phyloP scores from a whole-genome alignment of 345 rosid genomes.

The Microcos paniculata region DNA sequence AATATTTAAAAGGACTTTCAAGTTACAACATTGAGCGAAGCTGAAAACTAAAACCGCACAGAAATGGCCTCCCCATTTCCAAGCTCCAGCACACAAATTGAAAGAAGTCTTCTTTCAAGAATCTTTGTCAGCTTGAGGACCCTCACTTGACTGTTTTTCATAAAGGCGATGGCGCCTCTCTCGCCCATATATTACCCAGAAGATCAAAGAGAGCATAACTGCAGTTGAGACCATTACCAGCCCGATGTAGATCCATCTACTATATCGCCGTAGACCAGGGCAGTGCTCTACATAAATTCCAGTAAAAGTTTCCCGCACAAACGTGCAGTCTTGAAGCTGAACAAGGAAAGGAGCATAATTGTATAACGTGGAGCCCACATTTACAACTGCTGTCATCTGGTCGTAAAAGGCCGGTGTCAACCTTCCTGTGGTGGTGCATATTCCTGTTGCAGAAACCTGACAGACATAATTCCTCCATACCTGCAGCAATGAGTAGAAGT shows the following conservation, averaged over 20 bases:
- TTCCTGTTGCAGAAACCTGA: slow-evolving; percentile 63
- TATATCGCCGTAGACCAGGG: slow-evolving; percentile 59
- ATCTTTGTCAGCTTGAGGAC: slow-evolving; percentile 20
- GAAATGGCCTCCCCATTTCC: not conserved
- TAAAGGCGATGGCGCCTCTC: slow-evolving; percentile 52
- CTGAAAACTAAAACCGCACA: not conserved
- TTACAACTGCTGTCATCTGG: slow-evolving; percentile 68
- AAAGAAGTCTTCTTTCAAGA: slow-evolving; percentile 8
- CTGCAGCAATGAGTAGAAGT: slow-evolving; percentile 32
- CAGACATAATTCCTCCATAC: slow-evolving; percentile 74
- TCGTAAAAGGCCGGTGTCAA: slow-evolving; percentile 63
- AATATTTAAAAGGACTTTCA: not conserved
- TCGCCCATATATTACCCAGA: slow-evolving; percentile 75
- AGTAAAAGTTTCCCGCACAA: slow-evolving; percentile 67
- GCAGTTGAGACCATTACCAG: slow-evolving; percentile 71
- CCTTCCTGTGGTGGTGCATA: slow-evolving; percentile 71
- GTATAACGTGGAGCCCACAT: slow-evolving; percentile 52
- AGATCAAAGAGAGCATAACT: slow-evolving; percentile 82
- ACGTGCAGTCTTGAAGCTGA: slow-evolving; percentile 76
- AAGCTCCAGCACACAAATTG: not conserved
- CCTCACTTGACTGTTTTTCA: slow-evolving; percentile 22
- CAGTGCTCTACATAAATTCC: slow-evolving; percentile 60
- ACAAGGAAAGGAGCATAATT: slow-evolving; percentile 65
- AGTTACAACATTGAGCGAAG: not conserved
- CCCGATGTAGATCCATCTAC: slow-evolving; percentile 65